Evolutionary conservation across 805 yeast species (phyloP), one percentile per base, ranked within the genome.

Genomic region (Torulaspora delbrueckii): DNA sequence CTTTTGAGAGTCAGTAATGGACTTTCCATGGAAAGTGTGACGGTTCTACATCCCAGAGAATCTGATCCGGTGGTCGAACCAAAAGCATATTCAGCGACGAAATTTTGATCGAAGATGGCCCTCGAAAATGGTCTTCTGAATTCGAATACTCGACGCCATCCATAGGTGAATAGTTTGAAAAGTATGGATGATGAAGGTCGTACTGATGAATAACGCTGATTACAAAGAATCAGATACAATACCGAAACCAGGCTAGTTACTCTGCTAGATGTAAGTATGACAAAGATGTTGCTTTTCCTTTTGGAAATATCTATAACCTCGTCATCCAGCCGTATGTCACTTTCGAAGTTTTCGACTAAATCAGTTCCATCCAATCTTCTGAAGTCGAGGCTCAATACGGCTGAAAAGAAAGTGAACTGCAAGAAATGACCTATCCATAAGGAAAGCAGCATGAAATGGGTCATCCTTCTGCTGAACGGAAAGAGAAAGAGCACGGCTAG

Each of bases 341-440:
- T 30, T 8, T 37, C 42, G 10, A 34, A 19, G 23, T 30, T 8
- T 77, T 58, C 13, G 35, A 8, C 7, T 9, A 81, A 59, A 48
- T 81, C 87, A 12, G 75, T 75, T 13, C 82, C 69, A 53, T 83
- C 90, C 23, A 76, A 61, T 43, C 87, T 71, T 38, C 81, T 74
- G 25, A 81, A 66, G 65, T 87, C 95, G 31, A 86, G 76, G 13
- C 83, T 73, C 25, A 86, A 66, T 1, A 85, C 78, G 0, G 88
- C 79, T 1, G 81, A 68, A 47, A 85, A 76, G 60, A 72, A 86
- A 1, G 90, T 77, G 40, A 79, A 58, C 52, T 82, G 87, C 31
- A 86, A 65, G 4, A 75, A 46, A 57, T 79, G 84, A 51, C 84
- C 86, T 32, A 82, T 62, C 1, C 77, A 24, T n/a, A 84, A 53